phyloP scores from a whole-genome alignment of 306 rosid genomes.

The Cucumis hystrix region DNA sequence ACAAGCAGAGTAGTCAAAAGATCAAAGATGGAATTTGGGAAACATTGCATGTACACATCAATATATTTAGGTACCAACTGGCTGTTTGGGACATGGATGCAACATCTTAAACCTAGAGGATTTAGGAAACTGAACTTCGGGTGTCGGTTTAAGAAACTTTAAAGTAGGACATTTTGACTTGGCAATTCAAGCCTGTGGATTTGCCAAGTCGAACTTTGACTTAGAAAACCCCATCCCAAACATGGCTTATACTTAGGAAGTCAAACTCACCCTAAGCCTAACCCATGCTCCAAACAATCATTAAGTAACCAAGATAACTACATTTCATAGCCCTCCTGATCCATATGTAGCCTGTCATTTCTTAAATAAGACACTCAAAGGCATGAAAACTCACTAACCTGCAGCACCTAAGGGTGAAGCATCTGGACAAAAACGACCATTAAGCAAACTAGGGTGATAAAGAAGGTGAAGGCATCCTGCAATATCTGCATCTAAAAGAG shows the following conservation, averaged over 20 bases:
- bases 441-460: constrained; percentile 86
- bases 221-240: not conserved
- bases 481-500: constrained; percentile 82
- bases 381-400: constrained; percentile 42
- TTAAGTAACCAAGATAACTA: not conserved
- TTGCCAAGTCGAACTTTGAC: not conserved
- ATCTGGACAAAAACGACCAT: constrained; percentile 93
- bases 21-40: no score
- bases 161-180: not conserved
- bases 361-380: not conserved
- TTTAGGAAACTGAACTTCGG: not conserved
- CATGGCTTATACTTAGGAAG: not conserved
- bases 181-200: not conserved
- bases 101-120: not conserved
- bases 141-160: not conserved
- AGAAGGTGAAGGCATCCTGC: constrained; percentile 84
- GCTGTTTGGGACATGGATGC: not conserved
- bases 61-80: not conserved
- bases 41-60: not conserved
- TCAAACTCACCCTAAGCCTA: not conserved
- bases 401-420: constrained; percentile 95
- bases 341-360: not conserved
- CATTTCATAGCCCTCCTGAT: not conserved
- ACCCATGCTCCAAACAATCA: not conserved
- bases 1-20: no score